A percentile compares a stretch with the other conserved stretches of the same genome.
phyloP scores from a whole-genome alignment of 768 basidiomycete species.

The Mycena galopus region DNA sequence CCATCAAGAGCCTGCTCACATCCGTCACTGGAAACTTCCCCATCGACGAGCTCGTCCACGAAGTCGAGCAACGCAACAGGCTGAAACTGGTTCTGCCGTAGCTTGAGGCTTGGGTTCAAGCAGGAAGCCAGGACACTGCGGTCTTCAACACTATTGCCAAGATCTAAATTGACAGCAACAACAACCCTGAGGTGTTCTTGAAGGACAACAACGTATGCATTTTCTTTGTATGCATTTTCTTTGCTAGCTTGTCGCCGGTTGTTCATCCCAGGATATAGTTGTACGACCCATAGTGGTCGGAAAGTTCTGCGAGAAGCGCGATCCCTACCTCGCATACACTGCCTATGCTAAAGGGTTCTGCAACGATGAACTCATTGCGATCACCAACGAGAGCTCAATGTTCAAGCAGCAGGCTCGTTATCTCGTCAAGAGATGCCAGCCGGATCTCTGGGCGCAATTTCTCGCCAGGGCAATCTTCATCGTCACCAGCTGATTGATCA shows the following conservation, averaged over 20 bases:
- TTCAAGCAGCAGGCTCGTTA: conserved; percentile 99
- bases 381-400: conserved; percentile 99
- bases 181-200: conserved; percentile 96
- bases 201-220: conserved; percentile 95
- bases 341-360: conserved; percentile 99
- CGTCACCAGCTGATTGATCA: conserved; percentile 95
- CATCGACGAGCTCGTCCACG: conserved; percentile 96
- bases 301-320: conserved; percentile 98
- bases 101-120: conserved; percentile 93
- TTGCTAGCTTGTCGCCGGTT: conserved; percentile 9
- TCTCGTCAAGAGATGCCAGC: conserved; percentile 94
- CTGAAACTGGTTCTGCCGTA: conserved; percentile 97
- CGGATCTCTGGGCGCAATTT: conserved; percentile 97
- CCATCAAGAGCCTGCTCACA: conserved; percentile 93
- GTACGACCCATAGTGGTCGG: conserved; percentile 96
- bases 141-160: conserved; percentile 98
- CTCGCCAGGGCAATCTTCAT: conserved; percentile 91
- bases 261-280: conserved; percentile 63
- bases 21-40: conserved; percentile 98
- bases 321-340: conserved; percentile 98
- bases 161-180: conserved; percentile 99
- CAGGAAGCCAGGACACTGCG: conserved; percentile 93
- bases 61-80: conserved; percentile 96
- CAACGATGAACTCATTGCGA: conserved; percentile 95
- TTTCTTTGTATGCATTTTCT: no score